Evolutionary conservation across 768 basidiomycete genomes (phyloP).

Genomic region (Mycena sanguinolenta): DNA sequence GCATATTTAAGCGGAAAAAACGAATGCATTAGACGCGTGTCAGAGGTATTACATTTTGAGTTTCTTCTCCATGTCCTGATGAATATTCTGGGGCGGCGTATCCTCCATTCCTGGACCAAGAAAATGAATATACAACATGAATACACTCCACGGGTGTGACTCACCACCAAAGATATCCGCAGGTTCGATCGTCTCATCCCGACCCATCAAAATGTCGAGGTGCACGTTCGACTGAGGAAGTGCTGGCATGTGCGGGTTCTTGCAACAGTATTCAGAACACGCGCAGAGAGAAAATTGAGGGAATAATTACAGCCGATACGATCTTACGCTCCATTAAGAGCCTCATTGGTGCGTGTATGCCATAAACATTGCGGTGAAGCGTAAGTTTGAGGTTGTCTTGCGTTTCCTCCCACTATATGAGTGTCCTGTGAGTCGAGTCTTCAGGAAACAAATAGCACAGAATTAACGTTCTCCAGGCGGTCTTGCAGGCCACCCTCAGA

Average conservation of each 20-base stretch:
- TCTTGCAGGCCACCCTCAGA: conserved; percentile 72
- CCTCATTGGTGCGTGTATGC: conserved; percentile 90
- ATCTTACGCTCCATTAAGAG: conserved; percentile 95
- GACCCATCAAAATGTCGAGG: conserved; percentile 93
- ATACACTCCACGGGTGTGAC: conserved; percentile 39
- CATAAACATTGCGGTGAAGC: conserved; percentile 86
- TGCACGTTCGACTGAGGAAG: conserved; percentile 82
- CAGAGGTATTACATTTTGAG: conserved; percentile 53
- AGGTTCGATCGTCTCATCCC: conserved; percentile 86
- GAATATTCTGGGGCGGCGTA: conserved; percentile 66
- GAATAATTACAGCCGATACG: conserved; percentile 77
- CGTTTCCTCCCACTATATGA: conserved; percentile 89
- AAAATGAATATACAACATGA: conserved; percentile 3
- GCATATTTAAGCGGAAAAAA: not conserved
- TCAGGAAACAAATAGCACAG: not conserved
- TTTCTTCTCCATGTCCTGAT: conserved; percentile 78
- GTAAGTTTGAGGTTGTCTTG: conserved; percentile 90
- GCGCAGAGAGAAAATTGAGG: not conserved
- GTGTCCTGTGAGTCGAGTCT: conserved; percentile 4
- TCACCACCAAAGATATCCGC: conserved; percentile 85
- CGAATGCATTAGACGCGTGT: conserved; percentile 16
- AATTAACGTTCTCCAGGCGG: conserved; percentile 82
- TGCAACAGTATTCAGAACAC: conserved; percentile 7
- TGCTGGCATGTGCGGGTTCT: conserved; percentile 79
- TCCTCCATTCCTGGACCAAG: conserved; percentile 65